Evolutionary conservation across 2,329 filamentous ascomycete species (phyloP).

Genomic region (Didymella segeticola): DNA sequence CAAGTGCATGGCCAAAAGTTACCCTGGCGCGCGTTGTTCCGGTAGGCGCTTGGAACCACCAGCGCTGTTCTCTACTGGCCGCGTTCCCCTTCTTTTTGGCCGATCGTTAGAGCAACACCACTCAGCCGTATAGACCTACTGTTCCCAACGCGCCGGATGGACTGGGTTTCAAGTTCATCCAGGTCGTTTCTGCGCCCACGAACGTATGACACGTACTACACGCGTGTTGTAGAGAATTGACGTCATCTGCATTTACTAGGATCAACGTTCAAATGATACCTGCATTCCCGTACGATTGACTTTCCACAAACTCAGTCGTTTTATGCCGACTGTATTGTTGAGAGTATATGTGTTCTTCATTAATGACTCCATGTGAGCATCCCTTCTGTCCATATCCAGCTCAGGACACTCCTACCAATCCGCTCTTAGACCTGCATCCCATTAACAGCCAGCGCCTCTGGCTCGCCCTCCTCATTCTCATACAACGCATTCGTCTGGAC

Average conservation of each 20-base stretch:
- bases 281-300: no score
- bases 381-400: not conserved
- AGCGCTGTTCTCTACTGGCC: slow-evolving; percentile 7
- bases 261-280: no score
- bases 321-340: no score
- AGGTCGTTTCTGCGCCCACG: not conserved
- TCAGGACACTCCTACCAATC: not conserved
- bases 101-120: not conserved
- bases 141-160: slow-evolving; percentile 6
- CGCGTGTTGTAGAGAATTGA: slow-evolving; percentile 11
- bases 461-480: slow-evolving; percentile 44
- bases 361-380: not conserved
- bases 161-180: not conserved
- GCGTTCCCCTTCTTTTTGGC: slow-evolving; percentile 9
- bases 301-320: no score
- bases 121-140: not conserved
- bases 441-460: slow-evolving; percentile 29
- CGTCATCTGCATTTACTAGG: no score
- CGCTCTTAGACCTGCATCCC: slow-evolving; percentile 31
- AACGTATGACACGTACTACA: slow-evolving; percentile 1
- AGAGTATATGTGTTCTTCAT: no score
- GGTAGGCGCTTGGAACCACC: slow-evolving; percentile 11
- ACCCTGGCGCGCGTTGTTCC: slow-evolving; percentile 16
- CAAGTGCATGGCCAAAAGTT: slow-evolving; percentile 21
- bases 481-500: slow-evolving; percentile 47